phyloP scores from a whole-genome alignment of 202 grass and related monocot species.

The Zizania palustris region DNA sequence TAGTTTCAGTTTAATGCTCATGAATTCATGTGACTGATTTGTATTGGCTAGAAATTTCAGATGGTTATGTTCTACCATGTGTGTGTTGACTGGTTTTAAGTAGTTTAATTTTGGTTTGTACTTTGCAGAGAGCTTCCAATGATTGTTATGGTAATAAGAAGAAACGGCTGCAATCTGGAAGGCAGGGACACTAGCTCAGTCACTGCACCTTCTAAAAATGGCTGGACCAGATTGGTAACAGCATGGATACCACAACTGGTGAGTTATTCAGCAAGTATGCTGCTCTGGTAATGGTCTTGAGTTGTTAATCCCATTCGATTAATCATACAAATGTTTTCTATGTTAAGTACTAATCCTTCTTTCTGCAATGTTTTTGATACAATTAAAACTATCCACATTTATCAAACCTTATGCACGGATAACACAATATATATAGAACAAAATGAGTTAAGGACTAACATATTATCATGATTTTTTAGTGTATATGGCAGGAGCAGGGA shows the following conservation, averaged over 20 bases:
- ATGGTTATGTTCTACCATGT: not conserved
- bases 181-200: not conserved
- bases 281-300: slow-evolving; percentile 22
- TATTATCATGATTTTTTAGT: not conserved
- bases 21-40: not conserved
- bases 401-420: slow-evolving; percentile 17
- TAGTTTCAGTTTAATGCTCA: not conserved
- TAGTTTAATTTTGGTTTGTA: slow-evolving; percentile 17
- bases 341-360: slow-evolving; percentile 4
- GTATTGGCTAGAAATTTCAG: not conserved
- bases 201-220: not conserved
- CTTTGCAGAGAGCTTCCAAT: slow-evolving; percentile 16
- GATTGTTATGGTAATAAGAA: slow-evolving; percentile 9
- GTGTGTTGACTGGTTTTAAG: not conserved
- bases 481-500: no score
- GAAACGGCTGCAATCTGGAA: slow-evolving; percentile 1
- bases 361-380: not conserved
- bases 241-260: not conserved
- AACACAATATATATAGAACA: not conserved
- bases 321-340: slow-evolving; percentile 8
- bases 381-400: not conserved
- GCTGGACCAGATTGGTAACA: not conserved
- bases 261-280: slow-evolving; percentile 1
- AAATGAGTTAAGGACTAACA: not conserved
- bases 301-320: slow-evolving; percentile 22